A percentile compares a stretch with the other conserved stretches of the same genome.
phyloP scores from a whole-genome alignment of 1,284 basidiomycete species.

The Sanguinoderma infundibulare region DNA sequence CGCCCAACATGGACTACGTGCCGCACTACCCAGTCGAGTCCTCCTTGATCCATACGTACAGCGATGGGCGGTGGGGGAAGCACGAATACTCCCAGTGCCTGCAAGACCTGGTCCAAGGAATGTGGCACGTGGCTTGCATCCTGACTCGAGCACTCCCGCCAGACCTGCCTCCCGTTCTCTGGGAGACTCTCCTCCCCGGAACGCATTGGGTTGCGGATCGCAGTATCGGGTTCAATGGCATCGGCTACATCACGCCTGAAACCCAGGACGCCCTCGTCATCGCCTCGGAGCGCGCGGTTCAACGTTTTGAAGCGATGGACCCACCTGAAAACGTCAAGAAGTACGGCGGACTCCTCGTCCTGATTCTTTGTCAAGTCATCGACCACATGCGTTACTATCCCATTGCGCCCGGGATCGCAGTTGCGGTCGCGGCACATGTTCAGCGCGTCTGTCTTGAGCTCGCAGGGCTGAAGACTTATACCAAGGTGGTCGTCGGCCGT shows the following conservation, averaged over 20 bases:
- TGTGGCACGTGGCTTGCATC: constrained; percentile 4
- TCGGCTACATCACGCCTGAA: no score
- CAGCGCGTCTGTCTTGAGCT: constrained; percentile 3
- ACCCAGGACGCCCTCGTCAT: no score
- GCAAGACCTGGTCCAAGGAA: not conserved
- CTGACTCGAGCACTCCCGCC: not conserved
- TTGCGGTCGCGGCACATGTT: constrained; percentile 6
- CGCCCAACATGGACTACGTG: not conserved
- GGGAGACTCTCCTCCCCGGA: no score
- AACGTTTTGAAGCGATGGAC: not conserved
- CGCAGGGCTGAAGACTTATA: not conserved
- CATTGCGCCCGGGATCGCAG: not conserved
- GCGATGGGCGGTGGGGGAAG: not conserved
- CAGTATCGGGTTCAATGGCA: no score
- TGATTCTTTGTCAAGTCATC: constrained; percentile 1
- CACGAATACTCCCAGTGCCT: constrained; percentile 2
- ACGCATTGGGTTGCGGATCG: no score
- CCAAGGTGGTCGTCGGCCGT: not conserved
- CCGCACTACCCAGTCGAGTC: not conserved
- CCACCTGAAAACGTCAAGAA: no score
- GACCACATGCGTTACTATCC: not conserved
- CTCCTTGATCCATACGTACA: not conserved
- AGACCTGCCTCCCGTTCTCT: no score
- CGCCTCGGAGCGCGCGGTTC: not conserved
- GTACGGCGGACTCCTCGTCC: not conserved